Evolutionary conservation across 2,329 filamentous ascomycete species (phyloP), one percentile per base, ranked within the genome.

Genomic region (Pseudocercospora cruenta): DNA sequence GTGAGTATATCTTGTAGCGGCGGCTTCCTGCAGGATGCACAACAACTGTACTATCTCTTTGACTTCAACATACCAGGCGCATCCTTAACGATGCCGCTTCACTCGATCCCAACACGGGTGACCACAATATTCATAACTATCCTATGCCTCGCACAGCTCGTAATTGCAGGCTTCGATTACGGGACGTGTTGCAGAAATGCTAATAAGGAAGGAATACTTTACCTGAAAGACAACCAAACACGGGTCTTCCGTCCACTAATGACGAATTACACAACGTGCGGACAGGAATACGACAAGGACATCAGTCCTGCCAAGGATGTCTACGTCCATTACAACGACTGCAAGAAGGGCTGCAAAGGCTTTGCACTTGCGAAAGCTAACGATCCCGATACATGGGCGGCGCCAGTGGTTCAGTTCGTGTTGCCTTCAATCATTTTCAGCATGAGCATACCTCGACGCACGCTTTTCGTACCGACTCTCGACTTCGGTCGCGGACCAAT

Each of bases 401-500:
- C 61, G n/a, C 61, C 61, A 7, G 22, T 63, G n/a, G 36, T 63
- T 22, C 61, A 63, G 47, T 58, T 58, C 36, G 33, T 63, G 31
- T 14, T 63, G 26, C 61, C 53, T 16, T 36, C 61, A 10, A 57
- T 63, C 36, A 51, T 63, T 12, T 63, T 63, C 24, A 43, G 26
- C 12, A 24, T 58, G 31, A 58, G 49, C 33, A 63, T 63, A n/a
- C 61, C 61, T 10, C 61, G 61, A 5, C 26, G 61, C 9, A 47
- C 31, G 36, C 51, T 58, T 9, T 63, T 63, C 61, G 21, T 63
- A 7, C 61, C 51, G n/a, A 49, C 16, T 22, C 43, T 33, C n/a
- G 8, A 22, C 10, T 43, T 43, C 33, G 58, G 39, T 9, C 43
- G 24, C 9, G 33, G 19, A 24, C 36, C 43, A 24, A 16, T 60